Evolutionary conservation across 2,329 filamentous ascomycete species (phyloP), one percentile per base, ranked within the genome.

Genomic region (Cytospora leucostoma): DNA sequence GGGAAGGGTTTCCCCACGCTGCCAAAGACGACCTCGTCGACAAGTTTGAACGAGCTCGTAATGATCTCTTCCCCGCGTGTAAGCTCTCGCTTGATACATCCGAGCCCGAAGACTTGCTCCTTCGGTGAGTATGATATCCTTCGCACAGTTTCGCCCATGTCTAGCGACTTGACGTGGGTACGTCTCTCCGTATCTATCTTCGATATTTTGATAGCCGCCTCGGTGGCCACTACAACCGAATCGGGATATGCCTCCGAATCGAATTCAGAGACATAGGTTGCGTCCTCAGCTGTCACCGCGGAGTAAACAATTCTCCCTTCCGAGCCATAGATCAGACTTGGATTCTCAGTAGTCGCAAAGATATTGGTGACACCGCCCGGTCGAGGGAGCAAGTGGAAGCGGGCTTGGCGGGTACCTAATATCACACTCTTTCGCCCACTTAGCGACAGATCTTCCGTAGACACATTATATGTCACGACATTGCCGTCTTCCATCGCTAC

Each of bases 271-370:
- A 98, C 88, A 55, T 86, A 89, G 1, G 88, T 88, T 1, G 92
- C 91, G 67, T 93, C 89, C 66, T 97, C 91, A 3, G 93, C 92
- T 13, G 94, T 97, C 1, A 97, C 92, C 1, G 95, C 93, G 5
- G 93, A 97, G 77, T 96, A 99, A 0, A 97, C 87, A 49, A 97
- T 89, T 27, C 93, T 85, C 0, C 91, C 92, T 72, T 97, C 93
- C 0, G 88, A 88, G 10, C 90, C 91, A 72, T 99, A 97, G 56
- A 99, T 97, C 61, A 99, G 77, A 67, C 92, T 97, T 0, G 95
- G 91, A 72, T 97, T 92, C 71, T 99, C 95, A 63, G 93, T 97
- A 0, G 92, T 96, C 0, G 93, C 92, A 73, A 99, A 96, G 0
- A 99, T 88, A 69, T 91, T 96, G 72, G 84, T 90, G 0, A 92